Percentiles rank a stretch among this genome's conserved stretches.
phyloP scores from a whole-genome alignment of 306 rosid genomes.

The Malus domestica region ASM211411v1 NC_041803.1:5150501-5151000 shows the following conservation, averaged over 20 bases:
- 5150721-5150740: not conserved
- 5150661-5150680: not conserved
- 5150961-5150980: too few species aligned
- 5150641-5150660: slow-evolving; percentile 17
- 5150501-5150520: slow-evolving; percentile 26
- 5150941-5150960: too few species aligned
- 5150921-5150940: too few species aligned
- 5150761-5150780: slow-evolving; percentile 9
- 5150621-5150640: slow-evolving; percentile 20
- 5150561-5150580: slow-evolving; percentile 20
- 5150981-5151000: too few species aligned
- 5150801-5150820: slow-evolving; percentile 12
- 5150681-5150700: slow-evolving; percentile 4
- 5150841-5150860: too few species aligned
- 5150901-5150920: too few species aligned
- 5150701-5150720: not conserved
- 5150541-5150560: slow-evolving; percentile 1
- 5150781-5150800: slow-evolving; percentile 17
- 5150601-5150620: slow-evolving; percentile 38
- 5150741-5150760: slow-evolving; percentile 8
- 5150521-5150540: slow-evolving; percentile 28
- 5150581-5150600: not conserved
- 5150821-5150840: too few species aligned
- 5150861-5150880: too few species aligned
- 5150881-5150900: too few species aligned